Base-by-base conservation (phyloP, 2,329 filamentous ascomycete genomes). In the Colletotrichum neosansevieriae region DNA sequence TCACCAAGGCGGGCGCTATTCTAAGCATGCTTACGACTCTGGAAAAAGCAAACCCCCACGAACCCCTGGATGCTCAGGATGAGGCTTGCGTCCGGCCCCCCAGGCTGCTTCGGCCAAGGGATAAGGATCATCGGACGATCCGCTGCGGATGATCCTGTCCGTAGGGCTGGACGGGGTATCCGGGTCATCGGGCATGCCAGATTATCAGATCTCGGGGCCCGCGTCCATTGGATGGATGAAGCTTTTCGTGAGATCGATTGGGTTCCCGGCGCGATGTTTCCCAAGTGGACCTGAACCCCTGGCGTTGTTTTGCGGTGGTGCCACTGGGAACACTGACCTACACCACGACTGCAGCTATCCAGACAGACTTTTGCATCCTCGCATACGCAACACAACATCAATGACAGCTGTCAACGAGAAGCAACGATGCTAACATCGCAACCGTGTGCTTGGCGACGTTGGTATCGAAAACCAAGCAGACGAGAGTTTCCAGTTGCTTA, bases 101-200 rank as follows among this genome's bases (percentile, higher is more conserved):
- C 34, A 42, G 32, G 40, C 62, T 21, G 32, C 49, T 36, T 38
- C 34, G 17, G 17, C 50, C 17, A 19, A 34, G 34, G 40, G 49
- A 50, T 21, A 45, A 13, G 61, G 61, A 56, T 60, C 66, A 65
- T 69, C 66, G 54, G 61, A 69, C 42, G 66, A 69, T 69, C 62
- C 54, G 54, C 61, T 47, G 54, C 65, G 54, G 65, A 15, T 42
- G 66, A 56, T 50, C 56, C 36, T 7, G 42, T 32, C 54, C 34
- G n/a, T 69, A 69, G 62, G 66, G 66, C 54, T 60, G 49, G 40
- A 58, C 54, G 36, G 58, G 60, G 24, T 47, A 36, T 53, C 44
- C 9, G 61, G 50, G 47, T 15, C 38, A 29, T 54, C 42, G 38
- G 45, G 53, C 44, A 68, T 60, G 61, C 54, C 40, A 69, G 54